These are phyloP conservation scores for Trichosporon asahii DNA, from an alignment of 1,284 basidiomycete genomes.

Conservation along the genomic window DNA sequence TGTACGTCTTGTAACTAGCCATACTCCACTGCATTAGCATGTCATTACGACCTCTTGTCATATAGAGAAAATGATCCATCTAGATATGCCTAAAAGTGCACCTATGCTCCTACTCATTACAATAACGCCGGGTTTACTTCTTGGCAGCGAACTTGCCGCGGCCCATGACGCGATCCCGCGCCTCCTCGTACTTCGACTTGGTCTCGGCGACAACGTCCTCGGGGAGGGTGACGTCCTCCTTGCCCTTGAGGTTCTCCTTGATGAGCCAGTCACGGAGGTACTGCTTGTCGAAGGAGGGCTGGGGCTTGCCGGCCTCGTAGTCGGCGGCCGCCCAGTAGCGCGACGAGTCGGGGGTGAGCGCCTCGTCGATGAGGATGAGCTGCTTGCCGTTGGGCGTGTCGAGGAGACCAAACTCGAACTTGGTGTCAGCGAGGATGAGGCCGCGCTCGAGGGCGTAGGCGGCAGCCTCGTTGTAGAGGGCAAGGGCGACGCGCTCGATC, in stretches of 20 bases:
- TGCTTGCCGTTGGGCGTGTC: slow-evolving; percentile 50
- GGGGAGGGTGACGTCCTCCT: slow-evolving; percentile 72
- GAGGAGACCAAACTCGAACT: slow-evolving; percentile 81
- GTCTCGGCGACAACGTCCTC: slow-evolving; percentile 75
- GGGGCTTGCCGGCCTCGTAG: slow-evolving; percentile 71
- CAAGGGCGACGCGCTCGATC: slow-evolving; percentile 48
- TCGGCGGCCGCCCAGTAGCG: slow-evolving; percentile 84
- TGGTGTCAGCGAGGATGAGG: slow-evolving; percentile 94
- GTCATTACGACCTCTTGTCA: background rate
- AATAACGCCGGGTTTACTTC: background rate
- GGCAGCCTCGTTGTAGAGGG: slow-evolving; percentile 63
- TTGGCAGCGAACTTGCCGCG: slow-evolving; percentile 33
- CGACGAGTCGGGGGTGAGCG: slow-evolving; percentile 94
- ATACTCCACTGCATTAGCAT: background rate
- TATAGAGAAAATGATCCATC: background rate
- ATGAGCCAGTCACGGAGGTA: slow-evolving; percentile 88
- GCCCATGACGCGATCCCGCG: slow-evolving; percentile 65
- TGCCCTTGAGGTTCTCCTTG: slow-evolving; percentile 65
- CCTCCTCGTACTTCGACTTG: slow-evolving; percentile 71
- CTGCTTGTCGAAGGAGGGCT: slow-evolving; percentile 96
- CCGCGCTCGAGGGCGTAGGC: slow-evolving; percentile 72
- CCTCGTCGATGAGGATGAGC: slow-evolving; percentile 90
- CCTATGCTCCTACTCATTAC: slow-evolving; percentile 3
- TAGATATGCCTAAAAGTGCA: slow-evolving; percentile 7
- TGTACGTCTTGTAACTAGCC: slow-evolving; percentile 6